Evolutionary conservation across 75 land plant species (phyloP).

Genomic region (Cryptomeria japonica): DNA sequence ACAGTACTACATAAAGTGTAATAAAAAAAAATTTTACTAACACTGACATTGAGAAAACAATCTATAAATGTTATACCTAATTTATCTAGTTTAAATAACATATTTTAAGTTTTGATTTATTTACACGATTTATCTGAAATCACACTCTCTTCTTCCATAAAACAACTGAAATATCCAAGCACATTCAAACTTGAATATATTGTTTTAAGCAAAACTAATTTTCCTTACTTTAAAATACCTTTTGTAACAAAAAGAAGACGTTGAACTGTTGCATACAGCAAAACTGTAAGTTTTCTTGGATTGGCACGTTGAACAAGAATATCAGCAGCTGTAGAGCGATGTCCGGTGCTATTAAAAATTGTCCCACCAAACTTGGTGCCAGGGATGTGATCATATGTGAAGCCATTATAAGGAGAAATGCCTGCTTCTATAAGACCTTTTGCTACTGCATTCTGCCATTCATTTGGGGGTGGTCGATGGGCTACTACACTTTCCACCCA

Average conservation of each 20-base stretch:
- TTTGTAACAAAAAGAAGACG: constrained; percentile 37
- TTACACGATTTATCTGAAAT: no score
- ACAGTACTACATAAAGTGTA: no score
- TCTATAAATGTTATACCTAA: no score
- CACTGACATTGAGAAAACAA: no score
- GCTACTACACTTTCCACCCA: no score
- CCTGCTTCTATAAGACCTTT: constrained; percentile 67
- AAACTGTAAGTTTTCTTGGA: background rate
- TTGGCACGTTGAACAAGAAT: constrained; percentile 9
- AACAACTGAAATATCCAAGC: no score
- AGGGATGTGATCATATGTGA: constrained; percentile 62
- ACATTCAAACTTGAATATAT: no score
- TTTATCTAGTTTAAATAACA: no score
- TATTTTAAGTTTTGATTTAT: no score
- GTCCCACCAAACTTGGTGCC: constrained; percentile 84
- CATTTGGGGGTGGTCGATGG: background rate
- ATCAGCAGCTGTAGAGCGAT: constrained; percentile 78
- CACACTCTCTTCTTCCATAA: no score
- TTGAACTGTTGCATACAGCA: constrained; percentile 20
- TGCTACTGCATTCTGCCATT: constrained; percentile 50
- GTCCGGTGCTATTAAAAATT: constrained; percentile 62
- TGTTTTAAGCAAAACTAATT: no score
- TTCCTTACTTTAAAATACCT: background rate
- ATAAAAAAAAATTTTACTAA: no score
- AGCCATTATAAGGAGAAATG: constrained; percentile 13